phyloP scores from a whole-genome alignment of 2,329 filamentous ascomycete species.

The Cordyceps farinosa region DNA sequence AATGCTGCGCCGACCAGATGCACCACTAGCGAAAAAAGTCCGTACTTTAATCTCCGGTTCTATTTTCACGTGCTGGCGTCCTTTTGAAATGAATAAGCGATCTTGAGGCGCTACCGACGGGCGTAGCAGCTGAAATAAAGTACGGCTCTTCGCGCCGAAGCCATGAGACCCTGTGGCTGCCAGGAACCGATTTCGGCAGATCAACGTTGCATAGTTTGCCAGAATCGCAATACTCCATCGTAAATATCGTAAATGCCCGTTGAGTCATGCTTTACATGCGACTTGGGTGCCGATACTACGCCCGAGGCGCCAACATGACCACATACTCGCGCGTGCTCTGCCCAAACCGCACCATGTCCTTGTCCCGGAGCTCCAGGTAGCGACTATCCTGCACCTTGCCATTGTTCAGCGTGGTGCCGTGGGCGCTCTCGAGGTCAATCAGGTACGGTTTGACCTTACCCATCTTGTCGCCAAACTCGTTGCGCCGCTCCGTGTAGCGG shows the following conservation, averaged over 20 bases:
- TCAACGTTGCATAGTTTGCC: neutral
- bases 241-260: neutral
- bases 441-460: conserved; percentile 82
- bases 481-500: conserved; percentile 74
- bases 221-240: neutral
- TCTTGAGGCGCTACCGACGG: too few relatives aligned
- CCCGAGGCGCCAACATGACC: conserved; percentile 69
- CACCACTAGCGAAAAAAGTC: neutral
- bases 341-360: conserved; percentile 86
- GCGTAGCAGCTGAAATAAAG: too few relatives aligned
- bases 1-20: neutral
- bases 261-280: neutral
- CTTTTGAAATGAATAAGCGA: neutral
- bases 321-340: conserved; percentile 90
- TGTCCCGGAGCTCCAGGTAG: conserved; percentile 82
- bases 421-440: conserved; percentile 89
- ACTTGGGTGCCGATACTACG: conserved; percentile 25
- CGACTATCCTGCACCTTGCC: conserved; percentile 68
- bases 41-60: neutral
- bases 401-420: conserved; percentile 81
- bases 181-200: neutral
- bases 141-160: neutral
- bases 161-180: neutral
- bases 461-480: conserved; percentile 81
- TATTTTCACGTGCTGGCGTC: neutral